phyloP scores from a whole-genome alignment of 805 yeast species.

The Myxozyma geophila region DNA sequence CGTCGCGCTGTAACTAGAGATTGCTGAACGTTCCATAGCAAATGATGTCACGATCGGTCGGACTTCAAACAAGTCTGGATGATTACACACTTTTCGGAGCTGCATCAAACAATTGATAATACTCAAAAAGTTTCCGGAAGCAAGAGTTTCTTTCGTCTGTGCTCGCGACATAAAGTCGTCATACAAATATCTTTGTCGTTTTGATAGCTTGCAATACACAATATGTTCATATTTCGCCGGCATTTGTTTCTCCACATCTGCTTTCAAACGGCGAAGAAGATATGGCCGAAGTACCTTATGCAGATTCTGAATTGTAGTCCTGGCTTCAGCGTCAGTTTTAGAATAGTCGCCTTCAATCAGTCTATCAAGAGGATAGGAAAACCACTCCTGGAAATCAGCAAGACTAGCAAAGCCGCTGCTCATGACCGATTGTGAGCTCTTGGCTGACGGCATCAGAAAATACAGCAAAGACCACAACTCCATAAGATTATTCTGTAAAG shows the following conservation, averaged over 20 bases:
- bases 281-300: conserved; percentile 96
- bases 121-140: conserved; percentile 91
- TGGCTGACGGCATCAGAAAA: conserved; percentile 91
- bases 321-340: conserved; percentile 70
- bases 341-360: conserved; percentile 70
- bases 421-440: conserved; percentile 58
- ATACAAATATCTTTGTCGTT: conserved; percentile 86
- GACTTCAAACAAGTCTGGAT: conserved; percentile 94
- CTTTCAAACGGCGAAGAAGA: conserved; percentile 84
- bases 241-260: conserved; percentile 98
- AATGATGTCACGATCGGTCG: conserved; percentile 92
- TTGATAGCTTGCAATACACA: conserved; percentile 86
- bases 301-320: conserved; percentile 79
- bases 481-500: conserved; percentile 90
- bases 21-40: conserved; percentile 69
- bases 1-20: conserved; percentile 52
- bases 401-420: conserved; percentile 96
- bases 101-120: conserved; percentile 98
- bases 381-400: conserved; percentile 97
- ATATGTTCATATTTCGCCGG: conserved; percentile 97
- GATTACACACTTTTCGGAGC: conserved; percentile 92
- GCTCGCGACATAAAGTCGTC: conserved; percentile 98
- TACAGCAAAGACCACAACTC: conserved; percentile 95
- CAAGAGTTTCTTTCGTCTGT: conserved; percentile 89
- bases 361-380: conserved; percentile 75